Percentiles rank a stretch among this genome's conserved stretches.
These are phyloP conservation scores for Metschnikowia sp. DNA, from an alignment of 805 yeast species.

Conservation along the genomic window DNA sequence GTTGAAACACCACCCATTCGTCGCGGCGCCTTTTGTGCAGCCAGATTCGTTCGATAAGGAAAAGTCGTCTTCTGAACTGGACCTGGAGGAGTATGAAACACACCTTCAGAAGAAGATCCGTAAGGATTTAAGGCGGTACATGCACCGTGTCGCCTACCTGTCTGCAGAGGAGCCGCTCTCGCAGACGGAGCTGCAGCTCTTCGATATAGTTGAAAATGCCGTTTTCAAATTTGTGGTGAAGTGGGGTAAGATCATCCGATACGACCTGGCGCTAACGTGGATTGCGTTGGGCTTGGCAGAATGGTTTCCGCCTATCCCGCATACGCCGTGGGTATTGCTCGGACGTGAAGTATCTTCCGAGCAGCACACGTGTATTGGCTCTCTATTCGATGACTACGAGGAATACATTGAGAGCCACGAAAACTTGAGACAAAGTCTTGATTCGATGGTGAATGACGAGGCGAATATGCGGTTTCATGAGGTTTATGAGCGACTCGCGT, in stretches of 20 bases:
- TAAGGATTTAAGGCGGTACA: constrained; percentile 60
- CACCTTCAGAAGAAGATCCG: constrained; percentile 36
- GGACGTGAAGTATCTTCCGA: constrained; percentile 44
- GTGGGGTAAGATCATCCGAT: constrained; percentile 76
- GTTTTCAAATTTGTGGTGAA: constrained; percentile 62
- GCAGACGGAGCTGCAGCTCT: constrained; percentile 49
- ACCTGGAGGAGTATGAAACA: constrained; percentile 19
- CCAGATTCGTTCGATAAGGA: constrained; percentile 42
- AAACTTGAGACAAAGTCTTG: constrained; percentile 21
- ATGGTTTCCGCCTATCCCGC: constrained; percentile 72
- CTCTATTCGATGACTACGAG: constrained; percentile 37
- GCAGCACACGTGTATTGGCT: constrained; percentile 29
- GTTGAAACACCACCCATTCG: constrained; percentile 81
- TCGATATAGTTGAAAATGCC: constrained; percentile 55
- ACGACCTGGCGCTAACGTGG: constrained; percentile 84
- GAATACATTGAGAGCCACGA: constrained; percentile 34
- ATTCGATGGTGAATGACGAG: constrained; percentile 27
- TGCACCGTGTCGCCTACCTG: constrained; percentile 42
- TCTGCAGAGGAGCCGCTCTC: constrained; percentile 27
- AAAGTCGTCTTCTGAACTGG: constrained; percentile 10
- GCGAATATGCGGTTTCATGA: constrained; percentile 55
- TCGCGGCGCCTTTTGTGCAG: constrained; percentile 65
- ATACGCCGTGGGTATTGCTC: constrained; percentile 51
- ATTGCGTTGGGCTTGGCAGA: constrained; percentile 84
- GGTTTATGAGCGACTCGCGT: constrained; percentile 68